These are phyloP conservation scores for Sarcodon aspratus DNA, from an alignment of 768 basidiomycete genomes.

Conservation along the genomic window DNA sequence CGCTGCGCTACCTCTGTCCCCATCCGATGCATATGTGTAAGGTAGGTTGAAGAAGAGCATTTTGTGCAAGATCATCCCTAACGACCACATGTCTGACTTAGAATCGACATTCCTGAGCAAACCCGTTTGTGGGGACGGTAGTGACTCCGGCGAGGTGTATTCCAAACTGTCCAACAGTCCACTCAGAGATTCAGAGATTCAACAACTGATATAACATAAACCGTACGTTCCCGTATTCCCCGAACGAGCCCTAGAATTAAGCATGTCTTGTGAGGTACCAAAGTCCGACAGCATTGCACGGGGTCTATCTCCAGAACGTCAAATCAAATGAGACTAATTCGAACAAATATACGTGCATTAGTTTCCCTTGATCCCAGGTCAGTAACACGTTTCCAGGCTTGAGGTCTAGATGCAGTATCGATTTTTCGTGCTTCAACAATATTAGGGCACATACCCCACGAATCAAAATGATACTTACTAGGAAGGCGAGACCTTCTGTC, in stretches of 20 bases:
- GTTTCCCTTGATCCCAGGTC: conserved; percentile 79
- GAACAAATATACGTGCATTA: conserved; percentile 44
- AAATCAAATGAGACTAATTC: neutral
- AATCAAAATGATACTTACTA: conserved; percentile 38
- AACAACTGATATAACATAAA: neutral
- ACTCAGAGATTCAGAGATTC: neutral
- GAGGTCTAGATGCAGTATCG: conserved; percentile 86
- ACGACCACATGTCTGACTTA: conserved; percentile 93
- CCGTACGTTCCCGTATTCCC: conserved; percentile 94
- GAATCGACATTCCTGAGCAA: conserved; percentile 64
- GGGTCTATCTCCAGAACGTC: conserved; percentile 37
- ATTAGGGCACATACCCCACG: neutral
- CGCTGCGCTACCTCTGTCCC: conserved; percentile 30
- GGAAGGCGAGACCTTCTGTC: conserved; percentile 74
- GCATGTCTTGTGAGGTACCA: conserved; percentile 88
- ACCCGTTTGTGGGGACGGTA: conserved; percentile 58
- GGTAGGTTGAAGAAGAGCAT: conserved; percentile 86
- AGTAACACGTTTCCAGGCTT: conserved; percentile 91
- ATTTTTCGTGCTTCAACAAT: conserved; percentile 52
- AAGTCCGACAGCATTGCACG: conserved; percentile 94
- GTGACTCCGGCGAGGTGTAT: conserved; percentile 81
- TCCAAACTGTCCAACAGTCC: conserved; percentile 43
- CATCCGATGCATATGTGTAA: conserved; percentile 60
- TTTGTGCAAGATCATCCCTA: conserved; percentile 94
- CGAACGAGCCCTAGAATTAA: conserved; percentile 58